Evolutionary conservation across 805 yeast species (phyloP), one percentile per base, ranked within the genome.

Genomic region (Candida schatavii): DNA sequence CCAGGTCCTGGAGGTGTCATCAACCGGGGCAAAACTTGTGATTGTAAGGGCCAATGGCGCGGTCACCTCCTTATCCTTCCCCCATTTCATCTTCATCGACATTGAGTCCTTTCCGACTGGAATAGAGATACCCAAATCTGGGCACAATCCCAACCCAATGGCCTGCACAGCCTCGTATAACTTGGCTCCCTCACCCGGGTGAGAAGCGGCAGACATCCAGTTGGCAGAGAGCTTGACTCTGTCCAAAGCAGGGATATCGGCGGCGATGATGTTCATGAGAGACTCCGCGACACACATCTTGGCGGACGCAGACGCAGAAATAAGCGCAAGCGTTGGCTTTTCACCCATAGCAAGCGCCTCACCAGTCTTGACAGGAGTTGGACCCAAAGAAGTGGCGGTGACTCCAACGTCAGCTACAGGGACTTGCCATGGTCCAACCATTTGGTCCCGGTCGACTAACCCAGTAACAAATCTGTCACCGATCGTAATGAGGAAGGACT

Each of bases 71-170:
- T 84, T 87, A 49, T 81, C 79, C 38, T 77, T 87, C n/a, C n/a
- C n/a, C 99, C 99, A 93, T 57, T 85, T 83, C 98, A 93, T 93
- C 71, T 89, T 88, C 99, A 93, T 91, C 18, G 98, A 89, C 97
- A 93, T 89, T 27, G 97, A 89, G 65, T 93, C 99, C 70, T 93
- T 93, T 52, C 99, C 99, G 28, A 93, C 99, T 11, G 99, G 99
- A 44, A 93, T 88, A 17, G 95, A 76, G 47, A 93, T 69, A 34
- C 95, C 97, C 50, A 93, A 76, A 45, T 79, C 91, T 18, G 98
- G 97, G 68, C 99, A 93, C 55, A 95, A 74, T 50, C 88, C 97
- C 58, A 90, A 61, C 52, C 97, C 97, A 56, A 93, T 81, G 3
- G 98, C 98, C 66, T 89, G 90, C 36, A 93, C 99, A 36, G 97